Evolutionary conservation across 2,329 filamentous ascomycete species (phyloP), one percentile per base, ranked within the genome.

Genomic region (Calonectria ilicicola): DNA sequence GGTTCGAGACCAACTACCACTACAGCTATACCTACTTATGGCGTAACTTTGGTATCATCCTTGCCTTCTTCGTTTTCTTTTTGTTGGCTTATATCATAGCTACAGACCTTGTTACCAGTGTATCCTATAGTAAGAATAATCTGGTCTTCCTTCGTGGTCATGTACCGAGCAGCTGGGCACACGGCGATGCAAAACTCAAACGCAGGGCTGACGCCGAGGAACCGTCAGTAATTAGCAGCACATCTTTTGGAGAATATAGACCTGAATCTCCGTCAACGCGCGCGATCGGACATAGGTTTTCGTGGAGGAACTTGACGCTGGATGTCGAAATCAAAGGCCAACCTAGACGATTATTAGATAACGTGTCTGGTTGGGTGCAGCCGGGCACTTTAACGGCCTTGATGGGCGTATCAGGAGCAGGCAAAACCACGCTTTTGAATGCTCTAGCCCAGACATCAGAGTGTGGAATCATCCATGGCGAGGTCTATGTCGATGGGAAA

Each of bases 331-430:
- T 95, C 81, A 83, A 83, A 65, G 93, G 93, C 77, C 89, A 93
- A 74, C 83, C 86, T 0, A 87, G 93, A 38, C 88, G 92, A 10
- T 91, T 96, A 78, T 84, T 95, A 27, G 91, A 94, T 72, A 85
- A 93, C 64, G 92, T 94, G 2, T 91, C 94, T 77, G 93, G 93
- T 12, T 94, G 92, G 91, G 92, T 94, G 65, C 93, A 94, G 81
- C 93, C 93, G 1, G 93, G 93, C 64, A 94, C 92, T 19, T 84
- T 94, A 14, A 94, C 93, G 8, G 93, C 92, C 12, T 87, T 94
- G 0, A 94, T 94, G 92, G 92, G 82, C 21, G 80, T 81, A 0
- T 83, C 82, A 0, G 82, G 82, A 4, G 82, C 82, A 1, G 82
- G 93, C 65, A 94, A 94, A 81, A 94, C 93, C 0, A 94, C 92